Evolutionary conservation across 371 early-diverging fungal genomes (phyloP).

Genomic region (Actinomucor elegans): DNA sequence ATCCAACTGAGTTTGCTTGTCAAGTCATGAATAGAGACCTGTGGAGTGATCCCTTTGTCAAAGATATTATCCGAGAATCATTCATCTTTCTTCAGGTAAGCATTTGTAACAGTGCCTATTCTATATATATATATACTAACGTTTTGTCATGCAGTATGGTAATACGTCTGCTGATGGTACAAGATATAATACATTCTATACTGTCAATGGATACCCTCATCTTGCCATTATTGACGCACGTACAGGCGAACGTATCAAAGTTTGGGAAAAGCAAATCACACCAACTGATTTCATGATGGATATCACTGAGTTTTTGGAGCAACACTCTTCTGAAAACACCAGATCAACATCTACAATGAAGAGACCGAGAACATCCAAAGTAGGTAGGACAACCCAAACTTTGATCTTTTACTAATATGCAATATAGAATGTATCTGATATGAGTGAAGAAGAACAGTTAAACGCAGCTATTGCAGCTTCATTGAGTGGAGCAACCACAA

Average conservation of each 20-base stretch:
- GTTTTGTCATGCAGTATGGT: too few species aligned
- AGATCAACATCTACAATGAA: constrained; percentile 19
- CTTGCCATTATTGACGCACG: constrained; percentile 88
- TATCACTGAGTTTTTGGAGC: constrained; percentile 52
- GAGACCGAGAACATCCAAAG: constrained; percentile 31
- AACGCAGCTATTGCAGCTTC: constrained; percentile 81
- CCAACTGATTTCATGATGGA: constrained; percentile 72
- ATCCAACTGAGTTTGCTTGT: constrained; percentile 82
- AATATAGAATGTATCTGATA: constrained; percentile 55
- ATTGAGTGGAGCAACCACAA: constrained; percentile 39
- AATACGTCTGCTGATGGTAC: constrained; percentile 71
- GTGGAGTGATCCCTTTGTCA: constrained; percentile 80
- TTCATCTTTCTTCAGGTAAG: constrained; percentile 84
- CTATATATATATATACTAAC: background rate
- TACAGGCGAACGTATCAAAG: constrained; percentile 72
- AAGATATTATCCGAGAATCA: constrained; percentile 73
- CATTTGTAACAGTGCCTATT: too few species aligned
- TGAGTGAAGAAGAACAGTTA: constrained; percentile 91
- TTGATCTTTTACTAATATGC: background rate
- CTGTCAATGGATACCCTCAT: constrained; percentile 73
- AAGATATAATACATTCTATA: constrained; percentile 73
- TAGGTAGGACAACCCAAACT: background rate
- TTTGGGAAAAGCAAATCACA: constrained; percentile 56
- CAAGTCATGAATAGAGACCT: constrained; percentile 90
- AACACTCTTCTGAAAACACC: constrained; percentile 20